These are phyloP conservation scores for Clavulina sp. DNA, from an alignment of 768 basidiomycete species.

Conservation along the genomic window DNA sequence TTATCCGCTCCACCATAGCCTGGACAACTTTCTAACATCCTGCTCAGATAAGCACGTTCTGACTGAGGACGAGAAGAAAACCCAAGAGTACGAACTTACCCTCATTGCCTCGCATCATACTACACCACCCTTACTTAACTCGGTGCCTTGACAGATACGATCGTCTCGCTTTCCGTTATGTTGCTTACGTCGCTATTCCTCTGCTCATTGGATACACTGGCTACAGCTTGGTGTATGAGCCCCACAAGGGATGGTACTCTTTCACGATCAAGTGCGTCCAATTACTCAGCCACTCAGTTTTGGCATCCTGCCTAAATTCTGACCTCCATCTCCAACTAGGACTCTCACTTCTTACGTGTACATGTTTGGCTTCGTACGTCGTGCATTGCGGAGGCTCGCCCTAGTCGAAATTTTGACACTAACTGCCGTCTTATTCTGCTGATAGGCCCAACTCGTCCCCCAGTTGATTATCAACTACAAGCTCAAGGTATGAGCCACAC, in stretches of 20 bases:
- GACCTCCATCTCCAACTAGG: constrained; percentile 19
- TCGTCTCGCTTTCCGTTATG: constrained; percentile 84
- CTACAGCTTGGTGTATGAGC: constrained; percentile 67
- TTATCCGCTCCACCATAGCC: constrained; percentile 11
- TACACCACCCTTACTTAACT: constrained; percentile 3
- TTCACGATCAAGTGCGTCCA: constrained; percentile 42
- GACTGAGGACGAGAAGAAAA: constrained; percentile 94
- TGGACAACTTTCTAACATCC: constrained; percentile 7
- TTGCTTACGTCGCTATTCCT: constrained; percentile 78
- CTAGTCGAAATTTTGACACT: neutral
- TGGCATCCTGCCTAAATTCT: no score
- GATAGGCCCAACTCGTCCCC: constrained; percentile 66
- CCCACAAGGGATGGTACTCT: constrained; percentile 90
- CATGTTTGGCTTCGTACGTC: constrained; percentile 94
- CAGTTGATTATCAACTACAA: constrained; percentile 96
- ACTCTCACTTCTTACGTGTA: constrained; percentile 87
- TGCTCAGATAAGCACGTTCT: constrained; percentile 76
- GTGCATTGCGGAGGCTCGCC: constrained; percentile 15
- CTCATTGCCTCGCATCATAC: neutral
- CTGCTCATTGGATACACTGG: constrained; percentile 56
- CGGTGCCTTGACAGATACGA: constrained; percentile 56
- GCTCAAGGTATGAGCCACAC: constrained; percentile 44
- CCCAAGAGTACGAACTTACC: constrained; percentile 58
- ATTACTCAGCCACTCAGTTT: no score
- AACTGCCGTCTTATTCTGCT: constrained; percentile 10